Conservation (phyloP, 208 protist species). For the Trypanosoma mega region DNA sequence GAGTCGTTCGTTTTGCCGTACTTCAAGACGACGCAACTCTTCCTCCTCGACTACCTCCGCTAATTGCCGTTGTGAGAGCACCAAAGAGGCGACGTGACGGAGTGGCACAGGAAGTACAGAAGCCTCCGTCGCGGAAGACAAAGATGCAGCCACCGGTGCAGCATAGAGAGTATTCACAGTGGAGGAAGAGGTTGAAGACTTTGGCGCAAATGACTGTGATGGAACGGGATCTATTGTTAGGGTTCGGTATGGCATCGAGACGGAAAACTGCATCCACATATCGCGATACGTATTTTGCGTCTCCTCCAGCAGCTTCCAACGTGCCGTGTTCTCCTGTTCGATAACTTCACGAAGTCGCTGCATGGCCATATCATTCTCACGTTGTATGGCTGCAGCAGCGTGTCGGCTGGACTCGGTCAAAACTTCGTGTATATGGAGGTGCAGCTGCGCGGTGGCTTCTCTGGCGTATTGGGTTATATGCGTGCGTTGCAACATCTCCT, state of each 20-base stretch:
- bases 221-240: too few relatives aligned
- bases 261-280: conserved; percentile 2
- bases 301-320: conserved; percentile 10
- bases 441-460: conserved; percentile 2
- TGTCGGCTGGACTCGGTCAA: background rate
- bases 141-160: too few relatives aligned
- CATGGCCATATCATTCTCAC: too few relatives aligned
- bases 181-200: background rate
- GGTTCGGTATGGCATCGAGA: conserved; percentile 4
- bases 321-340: conserved; percentile 4
- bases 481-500: conserved; percentile 6
- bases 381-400: too few relatives aligned
- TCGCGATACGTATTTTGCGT: background rate
- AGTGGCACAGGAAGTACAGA: background rate
- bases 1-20: conserved; percentile 9
- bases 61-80: too few relatives aligned
- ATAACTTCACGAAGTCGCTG: background rate
- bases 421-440: background rate
- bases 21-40: conserved; percentile 6
- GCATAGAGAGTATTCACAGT: background rate
- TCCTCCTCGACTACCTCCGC: conserved; percentile 10
- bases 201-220: too few relatives aligned
- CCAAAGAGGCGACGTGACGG: too few relatives aligned
- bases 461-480: background rate
- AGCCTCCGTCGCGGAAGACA: background rate